Evolutionary conservation across 139 green algal species (phyloP), one percentile per base, ranked within the genome.

Genomic region (Chlorokybus atmophyticus): DNA sequence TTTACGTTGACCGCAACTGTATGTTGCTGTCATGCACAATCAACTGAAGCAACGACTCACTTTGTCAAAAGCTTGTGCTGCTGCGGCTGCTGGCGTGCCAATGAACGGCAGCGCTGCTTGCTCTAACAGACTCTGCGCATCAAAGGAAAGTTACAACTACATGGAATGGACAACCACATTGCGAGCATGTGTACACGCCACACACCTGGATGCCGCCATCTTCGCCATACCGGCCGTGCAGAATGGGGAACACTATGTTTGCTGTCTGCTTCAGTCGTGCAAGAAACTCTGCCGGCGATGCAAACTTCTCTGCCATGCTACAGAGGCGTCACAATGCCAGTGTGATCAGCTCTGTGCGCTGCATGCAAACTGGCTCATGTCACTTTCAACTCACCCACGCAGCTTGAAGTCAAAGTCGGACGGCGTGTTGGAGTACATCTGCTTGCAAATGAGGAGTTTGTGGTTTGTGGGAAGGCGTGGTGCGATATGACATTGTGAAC

Each of bases 371-470:
- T n/a, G n/a, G n/a, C n/a, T n/a, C n/a, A n/a, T n/a, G n/a, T n/a
- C n/a, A n/a, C n/a, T n/a, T n/a, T n/a, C n/a, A n/a, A n/a, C 27
- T 17, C 58, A 51, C 64, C 51, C 38, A 47, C 7, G 5, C 1
- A 80, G 54, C 50, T 71, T 69, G 42, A 69, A 78, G 35, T 78
- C 73, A n/a, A 80, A 75, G 44, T 80, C 73, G 2, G 52, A 51
- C 10, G 70, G 70, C 24, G 73, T 73, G 39, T 72, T 67, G 26
- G 52, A 67, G 14, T 71, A 70, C 62, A 79, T 60, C 29, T 74
- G 57, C 44, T 52, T 58, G 25, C 38, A 44, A n/a, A 5, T 51
- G 6, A 58, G 14, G 30, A 6, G 51, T 14, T 24, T 7, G 17
- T 5, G 51, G 10, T 19, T n/a, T n/a, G n/a, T n/a, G n/a, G n/a